Base-by-base conservation (phyloP, 192 early-diverging fungal species). In the Cetraspora pellucida region DNA sequence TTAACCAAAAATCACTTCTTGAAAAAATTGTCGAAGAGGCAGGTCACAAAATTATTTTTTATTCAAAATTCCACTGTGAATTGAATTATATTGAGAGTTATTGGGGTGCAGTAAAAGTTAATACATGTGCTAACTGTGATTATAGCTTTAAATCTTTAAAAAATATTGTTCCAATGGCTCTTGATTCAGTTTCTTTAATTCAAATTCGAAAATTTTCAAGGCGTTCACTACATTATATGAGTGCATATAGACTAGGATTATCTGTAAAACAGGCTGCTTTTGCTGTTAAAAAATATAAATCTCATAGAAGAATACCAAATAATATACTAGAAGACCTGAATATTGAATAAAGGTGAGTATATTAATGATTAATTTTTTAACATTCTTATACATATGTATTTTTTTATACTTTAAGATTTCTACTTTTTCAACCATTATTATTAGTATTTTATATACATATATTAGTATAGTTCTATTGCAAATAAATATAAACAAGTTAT, bases 11-110 rank as follows among this genome's bases (percentile, higher is more conserved):
- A 25, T 60, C 1, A 54, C n/a, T 27, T 8, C 23, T 77, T 28
- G 25, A 54, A 43, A 60, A 80, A 59, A 80, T 76, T 10, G 69
- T 60, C n/a, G 70, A 77, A 63, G 55, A 44, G 19, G 58, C 37
- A 64, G 63, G 71, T 50, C 70, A 81, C 80, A 58, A 58, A 81
- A 81, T 52, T n/a, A n/a, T n/a, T n/a, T n/a, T n/a, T n/a, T n/a
- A n/a, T n/a, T n/a, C n/a, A n/a, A n/a, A n/a, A n/a, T 81, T 81
- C 73, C 75, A 81, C 27, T 81, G 75, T 46, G 75, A 77, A 44
- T 63, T 81, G 21, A 81, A 81, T 46, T 81, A 72, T 70, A 81
- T 81, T 66, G 69, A 81, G 49, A 72, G 54, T 57, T 81, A 74
- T 71, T 81, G 71, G 75, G 75, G 76, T 31, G 76, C 75, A 55